phyloP scores from a whole-genome alignment of 1,284 basidiomycete genomes.

The Puccinia triticina region DNA sequence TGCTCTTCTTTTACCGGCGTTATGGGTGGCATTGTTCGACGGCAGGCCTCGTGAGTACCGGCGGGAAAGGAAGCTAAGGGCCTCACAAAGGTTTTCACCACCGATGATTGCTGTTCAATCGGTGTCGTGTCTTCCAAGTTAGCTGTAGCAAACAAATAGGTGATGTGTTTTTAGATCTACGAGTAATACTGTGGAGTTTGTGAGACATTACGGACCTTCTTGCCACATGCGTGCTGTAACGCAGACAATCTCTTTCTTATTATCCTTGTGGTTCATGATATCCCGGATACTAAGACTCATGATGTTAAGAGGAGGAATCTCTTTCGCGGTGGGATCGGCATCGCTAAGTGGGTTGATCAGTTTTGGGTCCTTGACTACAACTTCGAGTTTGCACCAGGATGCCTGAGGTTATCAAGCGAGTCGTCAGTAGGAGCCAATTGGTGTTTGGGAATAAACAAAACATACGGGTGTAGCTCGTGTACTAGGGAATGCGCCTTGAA shows the following conservation, averaged over 20 bases:
- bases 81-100: conserved; percentile 85
- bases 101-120: conserved; percentile 79
- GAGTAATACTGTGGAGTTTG: too few species aligned
- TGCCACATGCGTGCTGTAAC: conserved; percentile 83
- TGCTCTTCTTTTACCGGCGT: conserved; percentile 40
- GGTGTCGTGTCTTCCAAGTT: conserved; percentile 86
- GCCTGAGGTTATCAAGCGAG: conserved; percentile 64
- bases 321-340: conserved; percentile 71
- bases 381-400: conserved; percentile 94
- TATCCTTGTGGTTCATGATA: conserved; percentile 89
- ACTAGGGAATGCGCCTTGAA: conserved; percentile 69
- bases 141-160: conserved; percentile 64
- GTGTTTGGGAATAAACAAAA: conserved; percentile 66
- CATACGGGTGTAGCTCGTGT: conserved; percentile 56
- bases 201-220: conserved; percentile 68
- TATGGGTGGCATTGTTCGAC: conserved; percentile 30
- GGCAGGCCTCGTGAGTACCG: conserved; percentile 70
- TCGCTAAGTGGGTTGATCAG: conserved; percentile 82
- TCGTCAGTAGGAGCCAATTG: conserved; percentile 6
- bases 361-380: conserved; percentile 81
- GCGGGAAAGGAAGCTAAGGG: conserved; percentile 81
- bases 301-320: conserved; percentile 84
- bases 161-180: too few species aligned
- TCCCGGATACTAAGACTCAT: conserved; percentile 88
- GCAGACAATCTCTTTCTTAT: conserved; percentile 90